A percentile compares a stretch with the other conserved stretches of the same genome.
These are phyloP conservation scores for Acacia confusa DNA, from an alignment of 306 rosid genomes.

Conservation along the genomic window DNA sequence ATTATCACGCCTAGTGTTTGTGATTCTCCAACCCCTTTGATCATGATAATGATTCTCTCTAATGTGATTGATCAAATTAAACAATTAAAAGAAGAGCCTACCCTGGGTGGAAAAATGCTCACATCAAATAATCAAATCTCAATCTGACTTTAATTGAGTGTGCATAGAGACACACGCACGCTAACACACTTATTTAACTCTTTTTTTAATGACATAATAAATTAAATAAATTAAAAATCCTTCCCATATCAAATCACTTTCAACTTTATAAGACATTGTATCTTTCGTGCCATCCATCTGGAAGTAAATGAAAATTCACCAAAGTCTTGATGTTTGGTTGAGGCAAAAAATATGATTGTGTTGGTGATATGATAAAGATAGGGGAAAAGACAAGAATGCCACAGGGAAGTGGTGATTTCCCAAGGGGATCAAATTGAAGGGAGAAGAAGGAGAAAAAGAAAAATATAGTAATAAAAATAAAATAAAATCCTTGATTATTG, in stretches of 20 bases:
- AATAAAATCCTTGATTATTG: neutral
- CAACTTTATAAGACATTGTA: constrained; percentile 23
- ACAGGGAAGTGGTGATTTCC: constrained; percentile 46
- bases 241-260: neutral
- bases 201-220: neutral
- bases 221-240: constrained; percentile 18
- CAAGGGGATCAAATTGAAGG: constrained; percentile 18
- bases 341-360: constrained; percentile 44
- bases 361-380: constrained; percentile 41
- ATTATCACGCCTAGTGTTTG: constrained; percentile 56
- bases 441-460: neutral
- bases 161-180: neutral
- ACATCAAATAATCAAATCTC: constrained; percentile 38
- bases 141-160: constrained; percentile 33
- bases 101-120: constrained; percentile 38
- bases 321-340: constrained; percentile 24
- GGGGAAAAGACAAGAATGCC: constrained; percentile 34
- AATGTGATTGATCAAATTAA: constrained; percentile 20
- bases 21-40: constrained; percentile 32
- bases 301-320: constrained; percentile 25
- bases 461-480: neutral
- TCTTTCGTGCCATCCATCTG: constrained; percentile 37
- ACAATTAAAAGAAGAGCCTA: constrained; percentile 29
- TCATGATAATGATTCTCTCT: constrained; percentile 55
- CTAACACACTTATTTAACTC: neutral